Percentiles rank a stretch among this genome's conserved stretches.
phyloP scores from a whole-genome alignment of 768 basidiomycete species.

The Auriscalpium vulgare region DNA sequence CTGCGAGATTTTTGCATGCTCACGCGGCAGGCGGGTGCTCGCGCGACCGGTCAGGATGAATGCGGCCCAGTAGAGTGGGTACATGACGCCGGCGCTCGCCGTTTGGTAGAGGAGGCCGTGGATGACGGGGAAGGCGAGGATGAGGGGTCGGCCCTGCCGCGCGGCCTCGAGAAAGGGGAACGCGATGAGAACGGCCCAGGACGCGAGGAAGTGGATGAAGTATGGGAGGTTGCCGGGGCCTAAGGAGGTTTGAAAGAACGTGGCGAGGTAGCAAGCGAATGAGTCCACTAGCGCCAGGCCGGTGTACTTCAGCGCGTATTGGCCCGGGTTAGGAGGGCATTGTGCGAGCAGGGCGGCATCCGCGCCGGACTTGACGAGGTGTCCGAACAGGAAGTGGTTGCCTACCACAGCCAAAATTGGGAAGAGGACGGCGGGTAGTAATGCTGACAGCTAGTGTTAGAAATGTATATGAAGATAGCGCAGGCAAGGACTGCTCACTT shows the following conservation, averaged over 20 bases:
- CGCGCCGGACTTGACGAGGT: conserved; percentile 9
- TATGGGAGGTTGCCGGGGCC: conserved; percentile 1
- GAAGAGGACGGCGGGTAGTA: conserved; percentile 8
- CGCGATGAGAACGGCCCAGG: conserved; percentile 1
- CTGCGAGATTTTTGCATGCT: conserved; percentile 5
- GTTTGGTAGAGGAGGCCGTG: conserved; percentile 7
- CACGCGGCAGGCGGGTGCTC: not conserved
- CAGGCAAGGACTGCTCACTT: no score
- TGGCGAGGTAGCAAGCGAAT: conserved; percentile 6
- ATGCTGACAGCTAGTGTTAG: not conserved
- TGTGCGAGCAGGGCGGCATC: not conserved
- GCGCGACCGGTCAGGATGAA: conserved; percentile 8
- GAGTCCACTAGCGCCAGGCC: not conserved
- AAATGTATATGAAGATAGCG: no score
- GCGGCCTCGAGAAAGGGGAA: conserved; percentile 13
- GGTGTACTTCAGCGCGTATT: conserved; percentile 7
- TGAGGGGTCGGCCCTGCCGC: not conserved
- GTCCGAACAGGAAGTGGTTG: conserved; percentile 5
- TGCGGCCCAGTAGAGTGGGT: conserved; percentile 10
- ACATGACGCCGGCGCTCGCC: conserved; percentile 2
- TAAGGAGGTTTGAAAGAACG: conserved; percentile 8
- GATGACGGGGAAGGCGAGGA: conserved; percentile 4
- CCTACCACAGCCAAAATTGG: conserved; percentile 1
- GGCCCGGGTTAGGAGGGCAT: conserved; percentile 10
- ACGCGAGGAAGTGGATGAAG: conserved; percentile 2